A percentile compares a stretch with the other conserved stretches of the same genome.
Conservation (phyloP, 768 basidiomycete species). For the Mycena capillaripes region DNA sequence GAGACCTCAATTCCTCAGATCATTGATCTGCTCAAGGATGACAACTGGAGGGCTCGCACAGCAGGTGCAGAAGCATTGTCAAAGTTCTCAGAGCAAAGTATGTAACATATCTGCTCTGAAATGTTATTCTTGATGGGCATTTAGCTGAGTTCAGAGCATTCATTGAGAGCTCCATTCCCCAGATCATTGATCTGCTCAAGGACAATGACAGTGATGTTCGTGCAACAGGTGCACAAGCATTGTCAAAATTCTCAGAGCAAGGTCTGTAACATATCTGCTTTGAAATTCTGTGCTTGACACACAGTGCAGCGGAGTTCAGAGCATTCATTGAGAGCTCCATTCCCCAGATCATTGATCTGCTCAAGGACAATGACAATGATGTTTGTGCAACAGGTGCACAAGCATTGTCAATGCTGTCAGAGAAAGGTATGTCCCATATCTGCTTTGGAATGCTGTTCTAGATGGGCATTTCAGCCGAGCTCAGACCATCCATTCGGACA, state of each 20-base stretch:
- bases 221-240: background rate
- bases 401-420: background rate
- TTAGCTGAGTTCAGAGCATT: background rate
- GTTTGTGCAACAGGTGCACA: background rate
- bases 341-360: background rate
- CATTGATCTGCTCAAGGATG: too few species aligned
- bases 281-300: background rate
- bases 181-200: background rate
- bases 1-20: too few species aligned
- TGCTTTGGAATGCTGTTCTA: background rate
- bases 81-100: background rate
- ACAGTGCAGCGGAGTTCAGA: background rate
- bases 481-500: background rate
- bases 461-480: background rate
- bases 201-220: background rate
- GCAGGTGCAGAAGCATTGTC: background rate
- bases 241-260: background rate
- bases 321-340: background rate
- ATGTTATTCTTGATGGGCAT: background rate
- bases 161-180: background rate
- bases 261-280: background rate
- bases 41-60: background rate
- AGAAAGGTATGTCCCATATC: background rate
- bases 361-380: background rate
- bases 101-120: background rate